phyloP scores from a whole-genome alignment of 495 filamentous ascomycete species.

The Penicillium bialowiezense region DNA sequence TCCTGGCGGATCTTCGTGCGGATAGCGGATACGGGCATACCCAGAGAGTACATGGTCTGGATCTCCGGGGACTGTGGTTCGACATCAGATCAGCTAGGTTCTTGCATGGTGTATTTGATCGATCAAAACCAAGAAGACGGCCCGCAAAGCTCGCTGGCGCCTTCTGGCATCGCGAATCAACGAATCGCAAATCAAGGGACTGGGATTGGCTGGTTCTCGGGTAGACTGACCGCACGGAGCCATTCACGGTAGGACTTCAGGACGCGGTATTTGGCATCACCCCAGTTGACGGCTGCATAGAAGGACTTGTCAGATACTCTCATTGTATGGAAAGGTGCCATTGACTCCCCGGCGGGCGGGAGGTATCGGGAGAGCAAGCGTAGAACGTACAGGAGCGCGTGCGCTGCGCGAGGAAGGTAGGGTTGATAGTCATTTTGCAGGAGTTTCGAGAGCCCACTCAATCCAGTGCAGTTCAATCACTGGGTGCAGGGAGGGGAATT shows the following conservation, averaged over 20 bases:
- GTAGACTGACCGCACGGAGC: conserved; percentile 79
- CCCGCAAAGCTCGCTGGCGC: background rate
- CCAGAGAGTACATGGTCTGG: conserved; percentile 91
- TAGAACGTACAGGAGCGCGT: conserved; percentile 80
- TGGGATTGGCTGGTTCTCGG: conserved; percentile 5
- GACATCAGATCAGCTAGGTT: conserved; percentile 17
- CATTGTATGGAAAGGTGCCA: background rate
- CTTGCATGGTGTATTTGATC: background rate
- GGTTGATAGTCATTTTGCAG: conserved; percentile 72
- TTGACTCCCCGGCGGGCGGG: conserved; percentile 18
- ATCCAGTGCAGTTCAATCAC: conserved; percentile 22
- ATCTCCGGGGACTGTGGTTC: conserved; percentile 86
- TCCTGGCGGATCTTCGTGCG: conserved; percentile 95
- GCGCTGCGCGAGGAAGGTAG: conserved; percentile 85
- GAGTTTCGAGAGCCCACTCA: conserved; percentile 12
- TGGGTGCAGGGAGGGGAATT: conserved; percentile 14
- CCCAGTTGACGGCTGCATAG: conserved; percentile 74
- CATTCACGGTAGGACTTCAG: conserved; percentile 86
- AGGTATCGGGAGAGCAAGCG: conserved; percentile 17
- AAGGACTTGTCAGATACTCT: conserved; percentile 21
- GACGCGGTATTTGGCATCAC: conserved; percentile 78
- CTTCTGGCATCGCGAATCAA: background rate
- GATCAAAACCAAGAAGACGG: too few relatives aligned
- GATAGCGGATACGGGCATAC: conserved; percentile 80
- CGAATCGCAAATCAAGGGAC: conserved; percentile 7